Conservation (phyloP, 768 basidiomycete genomes). For the Cubamyces sp. region DNA sequence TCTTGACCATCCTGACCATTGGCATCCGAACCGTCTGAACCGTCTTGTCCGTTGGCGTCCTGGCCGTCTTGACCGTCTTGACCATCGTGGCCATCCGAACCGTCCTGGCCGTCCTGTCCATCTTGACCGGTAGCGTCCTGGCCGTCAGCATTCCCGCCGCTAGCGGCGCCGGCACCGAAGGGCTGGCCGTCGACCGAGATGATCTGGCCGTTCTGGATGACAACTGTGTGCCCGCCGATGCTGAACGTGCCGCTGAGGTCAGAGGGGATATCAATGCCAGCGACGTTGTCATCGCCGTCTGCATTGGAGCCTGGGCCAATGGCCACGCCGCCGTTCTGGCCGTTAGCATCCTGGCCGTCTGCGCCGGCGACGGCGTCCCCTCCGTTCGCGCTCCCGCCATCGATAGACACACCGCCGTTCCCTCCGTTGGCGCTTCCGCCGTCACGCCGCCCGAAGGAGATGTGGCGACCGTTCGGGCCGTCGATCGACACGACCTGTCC, state of each 20-base stretch:
- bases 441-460: not conserved
- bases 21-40: not conserved
- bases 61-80: not conserved
- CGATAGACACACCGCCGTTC: not conserved
- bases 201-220: constrained; percentile 6
- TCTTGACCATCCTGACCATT: not conserved
- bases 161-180: not conserved
- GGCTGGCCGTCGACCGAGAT: constrained; percentile 8
- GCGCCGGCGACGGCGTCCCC: not conserved
- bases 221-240: constrained; percentile 10
- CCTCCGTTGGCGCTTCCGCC: not conserved
- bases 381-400: not conserved
- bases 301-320: not conserved
- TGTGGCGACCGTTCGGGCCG: not conserved
- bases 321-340: not conserved
- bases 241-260: not conserved
- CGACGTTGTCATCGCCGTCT: not conserved
- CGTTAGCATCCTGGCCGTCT: constrained; percentile 1
- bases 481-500: constrained; percentile 6
- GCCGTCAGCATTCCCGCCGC: not conserved
- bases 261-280: not conserved
- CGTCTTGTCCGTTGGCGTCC: not conserved
- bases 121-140: not conserved
- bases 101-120: not conserved
- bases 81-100: not conserved